Base-by-base conservation (phyloP, 805 yeast genomes). In the Lachancea fermentati region DNA sequence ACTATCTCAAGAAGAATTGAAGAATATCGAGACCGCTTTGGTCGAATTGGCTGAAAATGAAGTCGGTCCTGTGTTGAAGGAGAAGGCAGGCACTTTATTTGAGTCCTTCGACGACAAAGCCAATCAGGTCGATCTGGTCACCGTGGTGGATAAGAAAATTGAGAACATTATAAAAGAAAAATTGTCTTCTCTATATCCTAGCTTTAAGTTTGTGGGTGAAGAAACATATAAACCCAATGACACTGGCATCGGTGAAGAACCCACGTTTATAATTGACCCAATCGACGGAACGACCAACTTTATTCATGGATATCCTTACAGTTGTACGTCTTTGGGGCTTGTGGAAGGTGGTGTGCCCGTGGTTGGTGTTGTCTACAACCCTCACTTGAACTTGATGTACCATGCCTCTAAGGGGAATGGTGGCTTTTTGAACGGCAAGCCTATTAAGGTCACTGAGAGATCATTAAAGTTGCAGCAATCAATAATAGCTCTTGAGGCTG, bases 301-400 rank as follows among this genome's bases (percentile, higher is more conserved):
- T 56, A 70, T 78, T 37, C 85, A 79, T 54, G 69, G 67, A 34
- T 79, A 75, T 60, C 85, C 84, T 2, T 73, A 67, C 53, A 71
- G 78, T 32, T 78, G 83, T 57, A 76, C 76, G 36, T 79, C 84
- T 1, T 52, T 79, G 29, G 84, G 84, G 0, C 67, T 79, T 39
- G 68, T 81, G 1, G 57, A 73, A 13, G 53, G 65, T 44, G 66
- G 67, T 30, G 57, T 57, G 39, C 73, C 84, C 1, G 72, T 66
- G 0, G 78, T 78, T n/a, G 85, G 85, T 19, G 85, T 78, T 9
- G 73, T 79, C n/a, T 78, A 68, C 55, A 79, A 78, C 53, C 85
- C 85, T 6, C 76, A 74, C 47, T 51, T 74, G 51, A 63, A 76
- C 47, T 67, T 68, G 40, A 49, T 78, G 45, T 79, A 69, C 63